Evolutionary conservation across 768 basidiomycete species (phyloP).

Genomic region (Amanita inopinata): DNA sequence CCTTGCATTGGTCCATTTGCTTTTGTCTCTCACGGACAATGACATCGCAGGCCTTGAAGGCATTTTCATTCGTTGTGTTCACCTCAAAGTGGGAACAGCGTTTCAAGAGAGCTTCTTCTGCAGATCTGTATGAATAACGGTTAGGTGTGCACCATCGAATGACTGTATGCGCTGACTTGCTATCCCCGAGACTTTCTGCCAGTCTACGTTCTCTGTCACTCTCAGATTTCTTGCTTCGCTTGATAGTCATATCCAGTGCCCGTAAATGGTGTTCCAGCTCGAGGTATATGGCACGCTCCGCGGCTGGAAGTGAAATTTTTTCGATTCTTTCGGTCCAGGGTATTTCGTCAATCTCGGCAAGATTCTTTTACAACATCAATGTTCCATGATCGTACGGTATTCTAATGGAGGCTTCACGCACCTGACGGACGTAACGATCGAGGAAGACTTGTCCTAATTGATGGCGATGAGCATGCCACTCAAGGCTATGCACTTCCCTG

Average conservation of each 20-base stretch:
- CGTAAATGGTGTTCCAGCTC: conserved; percentile 90
- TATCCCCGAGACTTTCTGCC: conserved; percentile 78
- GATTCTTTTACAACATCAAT: too few relatives aligned
- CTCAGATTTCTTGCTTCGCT: conserved; percentile 53
- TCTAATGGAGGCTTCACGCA: conserved; percentile 29
- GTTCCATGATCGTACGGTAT: too few relatives aligned
- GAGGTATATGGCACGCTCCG: conserved; percentile 89
- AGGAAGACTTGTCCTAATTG: conserved; percentile 74
- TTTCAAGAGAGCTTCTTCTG: conserved; percentile 89
- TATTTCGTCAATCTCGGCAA: conserved; percentile 96
- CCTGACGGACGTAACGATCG: conserved; percentile 78
- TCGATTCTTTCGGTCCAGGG: conserved; percentile 59
- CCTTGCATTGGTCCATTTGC: conserved; percentile 73
- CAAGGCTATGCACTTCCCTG: conserved; percentile 84
- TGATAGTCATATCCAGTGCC: conserved; percentile 81
- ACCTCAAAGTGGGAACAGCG: conserved; percentile 93
- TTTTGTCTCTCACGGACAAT: conserved; percentile 75
- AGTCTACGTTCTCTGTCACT: conserved; percentile 88
- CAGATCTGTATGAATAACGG: conserved; percentile 40
- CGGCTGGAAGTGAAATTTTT: conserved; percentile 71
- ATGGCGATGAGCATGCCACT: conserved; percentile 89
- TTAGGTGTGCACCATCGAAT: conserved; percentile 6
- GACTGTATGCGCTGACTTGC: conserved; percentile 51
- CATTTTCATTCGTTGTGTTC: conserved; percentile 60
- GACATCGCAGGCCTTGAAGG: conserved; percentile 88